Evolutionary conservation across 75 land plant species (phyloP), one percentile per base, ranked within the genome.

Genomic region (Azolla pinnata): DNA sequence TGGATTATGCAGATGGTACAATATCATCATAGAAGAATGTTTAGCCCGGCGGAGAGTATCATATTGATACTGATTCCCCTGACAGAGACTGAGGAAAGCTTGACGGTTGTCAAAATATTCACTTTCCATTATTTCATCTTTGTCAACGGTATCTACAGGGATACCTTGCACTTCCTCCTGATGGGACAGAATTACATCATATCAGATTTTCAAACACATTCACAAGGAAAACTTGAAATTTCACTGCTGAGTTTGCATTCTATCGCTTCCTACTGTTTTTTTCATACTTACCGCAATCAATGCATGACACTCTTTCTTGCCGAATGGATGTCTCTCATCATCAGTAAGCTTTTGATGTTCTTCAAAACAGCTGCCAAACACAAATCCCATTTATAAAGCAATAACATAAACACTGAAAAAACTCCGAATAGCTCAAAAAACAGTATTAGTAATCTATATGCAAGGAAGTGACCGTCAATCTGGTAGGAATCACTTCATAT

Each of bases 361-460:
- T n/a, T 40, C 62, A 60, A 42, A 24, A 44, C 62, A 60, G 23
- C 62, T 60, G 62, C 21, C 26, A 47, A 63, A 49, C 23, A 8
- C 33, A 14, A n/a, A n/a, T n/a, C n/a, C n/a, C n/a, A n/a, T n/a
- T n/a, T n/a, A n/a, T n/a, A n/a, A n/a, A n/a, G n/a, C n/a, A n/a
- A n/a, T n/a, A n/a, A n/a, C n/a, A n/a, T n/a, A n/a, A n/a, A n/a
- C n/a, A n/a, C n/a, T n/a, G n/a, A n/a, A n/a, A n/a, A n/a, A n/a
- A n/a, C n/a, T n/a, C n/a, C n/a, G n/a, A n/a, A n/a, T n/a, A n/a
- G n/a, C n/a, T n/a, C n/a, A n/a, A n/a, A n/a, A n/a, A n/a, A n/a
- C n/a, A n/a, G n/a, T n/a, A n/a, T n/a, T n/a, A n/a, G n/a, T n/a
- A n/a, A n/a, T n/a, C n/a, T n/a, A n/a, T n/a, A n/a, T n/a, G n/a